Base-by-base conservation (phyloP, 768 basidiomycete species). In the Boletus vermiculosoides region DNA sequence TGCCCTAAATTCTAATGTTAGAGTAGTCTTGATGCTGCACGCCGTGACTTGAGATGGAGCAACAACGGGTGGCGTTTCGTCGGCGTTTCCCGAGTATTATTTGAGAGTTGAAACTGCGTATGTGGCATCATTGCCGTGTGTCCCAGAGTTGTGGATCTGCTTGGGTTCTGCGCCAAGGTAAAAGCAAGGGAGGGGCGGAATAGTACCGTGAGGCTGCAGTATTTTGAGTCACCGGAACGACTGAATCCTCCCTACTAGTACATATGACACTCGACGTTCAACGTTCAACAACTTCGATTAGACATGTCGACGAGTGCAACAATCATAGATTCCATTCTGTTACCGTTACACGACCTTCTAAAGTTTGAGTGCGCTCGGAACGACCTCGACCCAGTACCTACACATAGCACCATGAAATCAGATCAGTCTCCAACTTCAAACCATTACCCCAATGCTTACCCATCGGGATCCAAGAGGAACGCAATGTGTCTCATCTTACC, bases 401-500 rank as follows among this genome's bases (percentile, higher is more conserved):
- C 23, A 50, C n/a, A 45, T 0, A 40, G 5, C 10, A 37, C 18
- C 22, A n/a, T 41, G 16, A 12, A 4, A 23, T 41, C 36, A 9
- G 45, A 53, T 52, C 33, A 57, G 34, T 23, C 10, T 18, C 23
- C 16, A 48, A 28, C 16, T n/a, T 54, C 41, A 37, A 57, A 23
- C 15, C 18, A 44, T 13, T 36, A 44, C n/a, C 30, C 28, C n/a
- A 40, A 60, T 9, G 30, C 63, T 68, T 55, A 90, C 84, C 88
- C 88, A 75, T 93, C 91, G 30, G 91, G 91, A 72, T 93, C 91
- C 74, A 92, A 71, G 61, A 89, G 82, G 70, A 94, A 94, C 2
- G 92, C 92, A 49, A 94, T 89, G 61, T 88, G 50, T 73, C 71
- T 86, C 90, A 98, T 94, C 71, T 78, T 88, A 12, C 95, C 94